A percentile compares a stretch with the other conserved stretches of the same genome.
Conservation (phyloP, 345 rosid genomes). For the Salix koriyanagi region DNA sequence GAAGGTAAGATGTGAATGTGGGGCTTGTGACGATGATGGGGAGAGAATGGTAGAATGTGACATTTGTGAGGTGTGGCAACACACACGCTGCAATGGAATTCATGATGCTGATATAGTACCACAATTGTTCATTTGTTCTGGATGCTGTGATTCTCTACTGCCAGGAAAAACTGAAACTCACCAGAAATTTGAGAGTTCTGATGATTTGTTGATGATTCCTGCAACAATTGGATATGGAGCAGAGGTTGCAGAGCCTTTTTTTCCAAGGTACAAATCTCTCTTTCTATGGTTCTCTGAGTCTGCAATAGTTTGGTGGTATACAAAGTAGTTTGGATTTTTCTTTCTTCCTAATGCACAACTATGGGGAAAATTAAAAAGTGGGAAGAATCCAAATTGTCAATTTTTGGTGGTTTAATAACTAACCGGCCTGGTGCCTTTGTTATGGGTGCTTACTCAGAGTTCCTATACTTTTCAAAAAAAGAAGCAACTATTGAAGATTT, state of each 20-base stretch:
- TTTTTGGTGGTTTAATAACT: no score
- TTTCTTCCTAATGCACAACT: background rate
- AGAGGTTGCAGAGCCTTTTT: background rate
- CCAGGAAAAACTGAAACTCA: slow-evolving; percentile 32
- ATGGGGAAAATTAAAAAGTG: background rate
- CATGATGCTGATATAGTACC: slow-evolving; percentile 62
- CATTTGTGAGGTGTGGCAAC: slow-evolving; percentile 85
- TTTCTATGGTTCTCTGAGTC: background rate
- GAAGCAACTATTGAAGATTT: no score
- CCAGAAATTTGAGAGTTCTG: slow-evolving; percentile 25
- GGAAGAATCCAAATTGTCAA: background rate
- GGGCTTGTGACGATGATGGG: slow-evolving; percentile 83
- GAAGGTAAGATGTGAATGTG: slow-evolving; percentile 73
- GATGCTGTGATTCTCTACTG: slow-evolving; percentile 55
- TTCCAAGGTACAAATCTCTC: background rate
- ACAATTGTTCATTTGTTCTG: slow-evolving; percentile 62
- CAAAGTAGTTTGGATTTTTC: background rate
- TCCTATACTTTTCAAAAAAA: no score
- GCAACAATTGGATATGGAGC: background rate
- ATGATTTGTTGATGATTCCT: slow-evolving; percentile 29
- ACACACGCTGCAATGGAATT: slow-evolving; percentile 73
- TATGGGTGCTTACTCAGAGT: no score
- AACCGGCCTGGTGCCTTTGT: no score
- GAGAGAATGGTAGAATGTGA: slow-evolving; percentile 92
- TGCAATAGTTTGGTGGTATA: background rate